A percentile compares a stretch with the other conserved stretches of the same genome.
phyloP scores from a whole-genome alignment of 176 grass and related monocot species.

The Oryza australiensis region DNA sequence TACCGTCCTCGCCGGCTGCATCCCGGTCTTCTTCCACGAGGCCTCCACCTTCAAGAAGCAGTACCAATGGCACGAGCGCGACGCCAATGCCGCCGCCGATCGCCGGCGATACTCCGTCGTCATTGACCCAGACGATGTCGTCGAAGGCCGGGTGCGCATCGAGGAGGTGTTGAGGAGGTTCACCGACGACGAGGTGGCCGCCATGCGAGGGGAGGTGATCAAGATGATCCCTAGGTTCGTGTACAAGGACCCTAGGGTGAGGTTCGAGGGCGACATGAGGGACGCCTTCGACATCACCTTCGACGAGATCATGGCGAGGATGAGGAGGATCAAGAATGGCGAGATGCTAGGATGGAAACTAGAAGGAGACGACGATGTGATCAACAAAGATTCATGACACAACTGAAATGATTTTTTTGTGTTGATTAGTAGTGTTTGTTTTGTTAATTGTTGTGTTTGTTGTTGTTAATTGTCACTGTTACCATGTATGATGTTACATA shows the following conservation, averaged over 20 bases:
- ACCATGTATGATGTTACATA: not conserved
- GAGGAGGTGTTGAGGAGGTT: conserved; percentile 59
- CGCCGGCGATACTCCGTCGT: conserved; percentile 47
- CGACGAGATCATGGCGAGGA: conserved; percentile 46
- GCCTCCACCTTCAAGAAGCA: conserved; percentile 43
- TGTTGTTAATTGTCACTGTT: not conserved
- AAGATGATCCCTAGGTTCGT: conserved; percentile 66
- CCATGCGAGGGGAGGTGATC: conserved; percentile 69
- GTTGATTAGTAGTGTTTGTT: not conserved
- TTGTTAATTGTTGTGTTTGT: not conserved
- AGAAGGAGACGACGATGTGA: not conserved
- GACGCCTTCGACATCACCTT: conserved; percentile 67
- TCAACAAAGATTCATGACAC: conserved; percentile 18
- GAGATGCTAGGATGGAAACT: not conserved
- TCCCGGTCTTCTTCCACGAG: conserved; percentile 74
- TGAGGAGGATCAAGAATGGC: conserved; percentile 54
- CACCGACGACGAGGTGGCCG: conserved; percentile 44
- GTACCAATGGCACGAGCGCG: conserved; percentile 64
- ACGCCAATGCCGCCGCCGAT: not conserved
- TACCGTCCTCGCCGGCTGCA: conserved; percentile 52
- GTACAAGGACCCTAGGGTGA: conserved; percentile 58
- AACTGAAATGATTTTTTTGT: not conserved
- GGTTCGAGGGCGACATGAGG: conserved; percentile 33
- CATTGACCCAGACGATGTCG: conserved; percentile 47
- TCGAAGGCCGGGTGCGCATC: conserved; percentile 48